Conservation (phyloP, 2,329 filamentous ascomycete species). For the Fusarium sp. region DNA sequence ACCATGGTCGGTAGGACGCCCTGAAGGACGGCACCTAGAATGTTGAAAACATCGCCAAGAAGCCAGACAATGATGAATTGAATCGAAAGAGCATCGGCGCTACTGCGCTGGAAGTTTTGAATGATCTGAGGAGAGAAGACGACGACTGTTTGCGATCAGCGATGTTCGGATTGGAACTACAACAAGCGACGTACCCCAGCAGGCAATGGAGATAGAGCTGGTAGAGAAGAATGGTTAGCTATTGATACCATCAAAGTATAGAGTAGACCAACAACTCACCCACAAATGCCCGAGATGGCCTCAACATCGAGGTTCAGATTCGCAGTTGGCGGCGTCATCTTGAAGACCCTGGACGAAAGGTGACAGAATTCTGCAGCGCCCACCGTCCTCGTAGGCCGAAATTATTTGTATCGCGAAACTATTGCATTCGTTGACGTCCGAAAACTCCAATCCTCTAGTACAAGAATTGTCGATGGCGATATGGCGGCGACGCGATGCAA, state of each 20-base stretch:
- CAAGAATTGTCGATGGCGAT: background rate
- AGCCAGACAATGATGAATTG: conserved; percentile 96
- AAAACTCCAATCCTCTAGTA: background rate
- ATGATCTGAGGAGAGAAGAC: conserved; percentile 98
- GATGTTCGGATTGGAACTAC: conserved; percentile 5
- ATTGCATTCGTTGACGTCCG: conserved; percentile 21
- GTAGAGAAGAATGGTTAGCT: conserved; percentile 27
- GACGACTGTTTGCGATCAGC: conserved; percentile 70
- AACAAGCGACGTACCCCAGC: conserved; percentile 72
- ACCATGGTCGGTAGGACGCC: conserved; percentile 95
- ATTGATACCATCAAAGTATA: background rate
- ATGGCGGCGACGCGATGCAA: conserved; percentile 19
- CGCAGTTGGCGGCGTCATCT: conserved; percentile 69
- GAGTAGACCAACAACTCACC: conserved; percentile 67
- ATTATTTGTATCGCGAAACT: conserved; percentile 8
- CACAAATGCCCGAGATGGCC: conserved; percentile 92
- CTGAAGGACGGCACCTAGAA: conserved; percentile 91
- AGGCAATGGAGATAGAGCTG: conserved; percentile 95
- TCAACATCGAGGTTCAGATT: conserved; percentile 85
- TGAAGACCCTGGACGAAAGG: conserved; percentile 40
- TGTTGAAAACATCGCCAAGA: conserved; percentile 95
- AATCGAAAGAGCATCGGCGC: conserved; percentile 89
- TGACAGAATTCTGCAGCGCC: conserved; percentile 31
- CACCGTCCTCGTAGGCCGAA: conserved; percentile 16
- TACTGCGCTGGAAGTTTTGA: conserved; percentile 89